phyloP scores from a whole-genome alignment of 1,284 basidiomycete genomes.

The Takashimella tepidaria region DNA sequence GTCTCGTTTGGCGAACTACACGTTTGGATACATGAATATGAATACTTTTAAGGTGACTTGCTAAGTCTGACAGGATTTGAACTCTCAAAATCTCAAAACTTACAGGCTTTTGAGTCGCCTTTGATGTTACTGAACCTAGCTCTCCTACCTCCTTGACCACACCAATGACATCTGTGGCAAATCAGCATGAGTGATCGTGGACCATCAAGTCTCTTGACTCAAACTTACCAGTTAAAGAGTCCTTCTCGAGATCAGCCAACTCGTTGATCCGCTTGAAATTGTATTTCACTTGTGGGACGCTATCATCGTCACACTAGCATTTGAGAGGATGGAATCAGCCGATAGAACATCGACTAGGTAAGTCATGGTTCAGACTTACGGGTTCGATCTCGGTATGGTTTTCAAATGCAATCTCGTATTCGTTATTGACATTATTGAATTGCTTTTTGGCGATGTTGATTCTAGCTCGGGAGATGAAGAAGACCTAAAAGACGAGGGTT shows the following conservation, averaged over 20 bases:
- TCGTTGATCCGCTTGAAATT: slow-evolving; percentile 67
- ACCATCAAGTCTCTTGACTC: not conserved
- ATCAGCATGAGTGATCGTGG: slow-evolving; percentile 2
- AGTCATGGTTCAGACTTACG: slow-evolving; percentile 18
- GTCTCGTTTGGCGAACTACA: slow-evolving; percentile 83
- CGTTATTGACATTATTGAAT: slow-evolving; percentile 84
- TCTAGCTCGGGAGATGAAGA: slow-evolving; percentile 81
- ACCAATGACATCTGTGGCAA: slow-evolving; percentile 70
- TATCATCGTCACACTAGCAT: slow-evolving; percentile 62
- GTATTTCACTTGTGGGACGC: slow-evolving; percentile 76
- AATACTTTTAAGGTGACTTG: too few species aligned
- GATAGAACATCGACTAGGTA: too few species aligned
- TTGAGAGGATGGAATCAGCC: too few species aligned
- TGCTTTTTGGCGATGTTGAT: slow-evolving; percentile 97
- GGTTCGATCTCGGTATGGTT: slow-evolving; percentile 70
- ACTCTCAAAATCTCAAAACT: too few species aligned
- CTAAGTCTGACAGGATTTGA: too few species aligned
- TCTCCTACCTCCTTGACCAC: slow-evolving; percentile 74
- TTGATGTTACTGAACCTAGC: slow-evolving; percentile 65
- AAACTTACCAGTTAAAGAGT: slow-evolving; percentile 66
- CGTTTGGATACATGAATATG: too few species aligned
- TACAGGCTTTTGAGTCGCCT: slow-evolving; percentile 60
- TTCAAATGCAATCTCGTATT: slow-evolving; percentile 92
- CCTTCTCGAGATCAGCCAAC: slow-evolving; percentile 65
- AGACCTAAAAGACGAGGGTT: slow-evolving; percentile 48